These are phyloP conservation scores for Colletotrichum eleusines DNA, from an alignment of 2,329 filamentous ascomycete species.

Conservation along the genomic window DNA sequence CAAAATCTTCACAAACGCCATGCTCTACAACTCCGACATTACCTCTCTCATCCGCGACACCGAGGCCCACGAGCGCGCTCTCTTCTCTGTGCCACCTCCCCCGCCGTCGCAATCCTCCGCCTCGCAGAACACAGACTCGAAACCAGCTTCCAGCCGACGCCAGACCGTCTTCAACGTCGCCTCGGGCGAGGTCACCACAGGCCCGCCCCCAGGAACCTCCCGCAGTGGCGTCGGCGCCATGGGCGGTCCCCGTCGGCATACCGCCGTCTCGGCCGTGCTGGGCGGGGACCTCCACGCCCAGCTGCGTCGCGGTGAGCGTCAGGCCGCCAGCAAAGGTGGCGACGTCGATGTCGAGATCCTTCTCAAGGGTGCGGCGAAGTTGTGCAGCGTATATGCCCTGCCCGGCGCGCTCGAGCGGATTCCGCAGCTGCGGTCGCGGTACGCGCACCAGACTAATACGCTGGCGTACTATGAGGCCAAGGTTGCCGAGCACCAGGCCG, in stretches of 20 bases:
- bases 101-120: constrained; percentile 67
- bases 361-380: constrained; percentile 87
- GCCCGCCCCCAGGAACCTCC: constrained; percentile 54
- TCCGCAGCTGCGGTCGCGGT: constrained; percentile 75
- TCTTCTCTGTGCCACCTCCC: constrained; percentile 90
- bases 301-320: constrained; percentile 70
- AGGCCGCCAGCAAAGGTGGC: constrained; percentile 64
- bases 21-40: constrained; percentile 90
- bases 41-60: constrained; percentile 95
- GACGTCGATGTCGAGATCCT: constrained; percentile 90
- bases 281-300: constrained; percentile 88
- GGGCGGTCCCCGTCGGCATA: constrained; percentile 73
- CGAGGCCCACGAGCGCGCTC: constrained; percentile 90
- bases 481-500: constrained; percentile 80
- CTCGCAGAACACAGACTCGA: constrained; percentile 56
- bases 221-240: constrained; percentile 29
- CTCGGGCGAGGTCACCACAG: constrained; percentile 71
- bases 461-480: constrained; percentile 84
- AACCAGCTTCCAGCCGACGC: constrained; percentile 62
- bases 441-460: constrained; percentile 78
- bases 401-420: constrained; percentile 84
- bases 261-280: constrained; percentile 89
- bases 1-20: constrained; percentile 95
- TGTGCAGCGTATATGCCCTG: constrained; percentile 88
- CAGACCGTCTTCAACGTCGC: constrained; percentile 77